phyloP scores from a whole-genome alignment of 2,329 filamentous ascomycete species.

The Aspergillus viridinutans region DNA sequence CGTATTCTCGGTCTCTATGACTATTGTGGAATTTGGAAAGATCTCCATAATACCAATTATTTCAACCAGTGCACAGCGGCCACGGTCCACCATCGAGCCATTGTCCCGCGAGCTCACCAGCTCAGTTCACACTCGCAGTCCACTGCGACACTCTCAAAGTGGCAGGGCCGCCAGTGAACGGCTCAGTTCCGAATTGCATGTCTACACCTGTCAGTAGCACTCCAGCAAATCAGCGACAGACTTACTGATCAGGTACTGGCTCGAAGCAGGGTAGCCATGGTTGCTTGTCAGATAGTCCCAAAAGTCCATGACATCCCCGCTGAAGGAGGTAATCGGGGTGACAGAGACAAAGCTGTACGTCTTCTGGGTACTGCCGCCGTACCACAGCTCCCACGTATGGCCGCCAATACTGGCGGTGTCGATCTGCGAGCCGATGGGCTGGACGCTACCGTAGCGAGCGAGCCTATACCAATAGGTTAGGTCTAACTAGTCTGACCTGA shows the following conservation, averaged over 20 bases:
- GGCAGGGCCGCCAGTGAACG: conserved; percentile 50
- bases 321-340: conserved; percentile 46
- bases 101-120: not conserved
- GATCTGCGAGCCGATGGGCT: conserved; percentile 52
- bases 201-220: conserved; percentile 4
- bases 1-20: too few relatives aligned
- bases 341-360: conserved; percentile 54
- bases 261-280: conserved; percentile 43
- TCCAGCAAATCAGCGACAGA: conserved; percentile 5
- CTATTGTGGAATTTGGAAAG: too few relatives aligned
- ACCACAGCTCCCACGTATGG: conserved; percentile 52
- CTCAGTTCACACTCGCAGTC: conserved; percentile 8
- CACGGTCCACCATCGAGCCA: too few relatives aligned
- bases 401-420: conserved; percentile 50
- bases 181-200: conserved; percentile 51
- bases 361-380: conserved; percentile 52
- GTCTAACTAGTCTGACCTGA: not conserved
- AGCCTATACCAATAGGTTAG: conserved; percentile 25
- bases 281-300: conserved; percentile 48
- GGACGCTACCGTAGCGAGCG: conserved; percentile 48
- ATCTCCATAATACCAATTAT: too few relatives aligned
- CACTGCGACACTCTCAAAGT: conserved; percentile 21
- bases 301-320: conserved; percentile 55
- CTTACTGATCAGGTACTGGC: conserved; percentile 50
- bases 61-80: not conserved